Evolutionary conservation across 768 basidiomycete species (phyloP).

Genomic region (Podaxis sp.): DNA sequence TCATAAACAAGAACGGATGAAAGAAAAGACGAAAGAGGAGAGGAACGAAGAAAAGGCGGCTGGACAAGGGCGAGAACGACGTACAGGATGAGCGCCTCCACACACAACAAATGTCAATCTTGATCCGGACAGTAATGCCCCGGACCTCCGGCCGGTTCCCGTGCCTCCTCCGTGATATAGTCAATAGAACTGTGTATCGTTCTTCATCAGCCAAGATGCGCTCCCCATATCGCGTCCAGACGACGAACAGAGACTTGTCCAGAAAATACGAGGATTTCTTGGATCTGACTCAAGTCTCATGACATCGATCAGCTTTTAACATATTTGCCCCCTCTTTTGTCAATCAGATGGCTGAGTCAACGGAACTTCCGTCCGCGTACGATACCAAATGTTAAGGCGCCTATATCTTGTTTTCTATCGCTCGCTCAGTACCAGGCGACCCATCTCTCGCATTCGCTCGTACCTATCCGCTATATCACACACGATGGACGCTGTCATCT

Average conservation of each 20-base stretch:
- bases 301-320: neutral
- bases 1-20: slow-evolving; percentile 15
- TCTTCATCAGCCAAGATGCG: neutral
- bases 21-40: slow-evolving; percentile 13
- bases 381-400: neutral
- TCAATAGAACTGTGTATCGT: neutral
- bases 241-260: neutral
- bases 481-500: slow-evolving; percentile 41
- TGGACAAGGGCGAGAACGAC: neutral
- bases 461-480: neutral
- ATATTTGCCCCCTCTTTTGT: neutral
- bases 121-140: slow-evolving; percentile 14
- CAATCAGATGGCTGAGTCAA: slow-evolving; percentile 11
- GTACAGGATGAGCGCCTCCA: slow-evolving; percentile 2
- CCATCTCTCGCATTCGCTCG: neutral
- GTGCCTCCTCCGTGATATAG: neutral
- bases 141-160: slow-evolving; percentile 16
- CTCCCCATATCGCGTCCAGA: neutral
- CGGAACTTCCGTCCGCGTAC: neutral
- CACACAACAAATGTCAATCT: slow-evolving; percentile 18
- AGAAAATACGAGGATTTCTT: neutral
- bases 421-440: neutral
- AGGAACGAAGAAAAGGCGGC: slow-evolving; percentile 14
- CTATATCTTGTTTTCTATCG: neutral
- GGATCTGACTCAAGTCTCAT: neutral